Base-by-base conservation (phyloP, 1,284 basidiomycete species). In the Entoloma clypeatum region DNA sequence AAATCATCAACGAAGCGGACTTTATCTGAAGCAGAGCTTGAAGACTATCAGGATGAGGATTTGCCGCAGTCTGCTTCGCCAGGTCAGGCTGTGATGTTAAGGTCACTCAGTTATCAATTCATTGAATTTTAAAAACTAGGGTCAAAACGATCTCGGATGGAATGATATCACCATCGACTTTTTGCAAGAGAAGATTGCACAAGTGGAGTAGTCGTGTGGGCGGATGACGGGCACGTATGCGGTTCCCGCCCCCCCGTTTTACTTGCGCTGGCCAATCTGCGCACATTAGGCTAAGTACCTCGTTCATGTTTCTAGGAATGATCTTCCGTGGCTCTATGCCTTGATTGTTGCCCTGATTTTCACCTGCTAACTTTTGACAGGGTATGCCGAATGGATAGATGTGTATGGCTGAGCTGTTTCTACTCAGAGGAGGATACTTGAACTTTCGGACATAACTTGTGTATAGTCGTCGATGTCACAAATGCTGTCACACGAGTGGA, bases 1-100 rank as follows among this genome's bases (percentile, higher is more conserved):
- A 71, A 53, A 49, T 41, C 54, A 26, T 62, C 64, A 17, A 63
- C 65, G 16, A 79, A 79, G 57, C 61, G 77, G 45, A 64, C 63
- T 25, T 64, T 71, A 39, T 69, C 72, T 14, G 73, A 76, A 43
- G 56, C 72, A 25, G 77, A 75, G 17, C 49, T 56, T 2, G 61
- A 63, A 24, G 68, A 65, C 24, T 61, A 63, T 16, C 55, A 58
- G 13, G 56, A 56, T 19, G 59, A 52, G 13, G 50, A 51, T 9
- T 51, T 55, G 18, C 51, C 58, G 36, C 56, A 58, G 44, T 56
- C 58, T 28, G 56, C 58, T 44, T 76, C 74, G 43, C 74, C 76
- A 51, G 72, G 77, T 77, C 43, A 14, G 62, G 56, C 25, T 13
- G 10, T 34, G 5, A 34, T 21, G 8, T 27, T 26, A 10, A 28